Evolutionary conservation across 768 basidiomycete genomes (phyloP).

Genomic region (Mycena galericulata): DNA sequence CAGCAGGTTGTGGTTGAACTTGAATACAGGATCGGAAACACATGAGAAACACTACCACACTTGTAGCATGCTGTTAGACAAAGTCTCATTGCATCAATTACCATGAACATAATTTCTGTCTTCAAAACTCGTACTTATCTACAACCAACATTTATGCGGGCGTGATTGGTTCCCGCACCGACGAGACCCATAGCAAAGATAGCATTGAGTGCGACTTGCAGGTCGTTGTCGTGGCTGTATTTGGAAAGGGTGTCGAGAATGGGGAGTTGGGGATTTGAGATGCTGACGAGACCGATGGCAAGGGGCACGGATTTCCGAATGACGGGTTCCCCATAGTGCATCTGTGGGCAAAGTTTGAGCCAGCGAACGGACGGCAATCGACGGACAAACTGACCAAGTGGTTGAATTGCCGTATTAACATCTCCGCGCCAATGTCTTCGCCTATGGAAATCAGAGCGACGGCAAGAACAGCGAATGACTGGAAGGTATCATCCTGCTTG

Average conservation of each 20-base stretch:
- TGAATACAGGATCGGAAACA: too few species aligned
- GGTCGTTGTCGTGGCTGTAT: conserved; percentile 98
- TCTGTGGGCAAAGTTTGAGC: conserved; percentile 62
- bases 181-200: conserved; percentile 99
- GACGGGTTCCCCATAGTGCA: conserved; percentile 96
- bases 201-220: too few species aligned
- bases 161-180: conserved; percentile 99
- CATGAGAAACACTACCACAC: too few species aligned
- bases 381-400: conserved; percentile 76
- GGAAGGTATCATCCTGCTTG: conserved; percentile 80
- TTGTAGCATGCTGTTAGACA: too few species aligned
- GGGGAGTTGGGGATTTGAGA: conserved; percentile 94
- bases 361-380: background rate
- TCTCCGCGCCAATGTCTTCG: too few species aligned
- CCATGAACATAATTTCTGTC: too few species aligned
- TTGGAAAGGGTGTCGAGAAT: conserved; percentile 98
- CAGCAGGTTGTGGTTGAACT: too few species aligned
- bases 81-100: too few species aligned
- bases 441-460: conserved; percentile 98
- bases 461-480: conserved; percentile 93
- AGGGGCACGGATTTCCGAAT: conserved; percentile 96
- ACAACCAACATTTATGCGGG: too few species aligned
- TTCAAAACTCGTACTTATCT: too few species aligned
- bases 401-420: conserved; percentile 98
- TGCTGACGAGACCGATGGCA: conserved; percentile 93